These are phyloP conservation scores for Trichoderma sp. DNA, from an alignment of 2,329 filamentous ascomycete genomes.

Conservation along the genomic window DNA sequence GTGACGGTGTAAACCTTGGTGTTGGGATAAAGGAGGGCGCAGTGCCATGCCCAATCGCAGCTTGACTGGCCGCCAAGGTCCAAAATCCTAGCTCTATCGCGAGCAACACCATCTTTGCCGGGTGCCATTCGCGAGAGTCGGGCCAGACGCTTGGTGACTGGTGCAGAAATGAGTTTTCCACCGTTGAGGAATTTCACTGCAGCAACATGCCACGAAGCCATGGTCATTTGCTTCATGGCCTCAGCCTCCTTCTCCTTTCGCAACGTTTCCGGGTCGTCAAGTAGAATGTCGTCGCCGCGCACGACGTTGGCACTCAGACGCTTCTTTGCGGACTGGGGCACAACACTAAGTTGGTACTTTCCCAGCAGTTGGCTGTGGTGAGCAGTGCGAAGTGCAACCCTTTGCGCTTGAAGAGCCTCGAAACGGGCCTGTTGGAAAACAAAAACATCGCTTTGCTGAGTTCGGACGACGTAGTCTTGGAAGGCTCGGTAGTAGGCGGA, in stretches of 20 bases:
- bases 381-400: constrained; percentile 67
- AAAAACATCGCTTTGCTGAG: constrained; percentile 70
- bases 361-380: constrained; percentile 82
- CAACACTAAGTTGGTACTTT: constrained; percentile 74
- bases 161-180: constrained; percentile 61
- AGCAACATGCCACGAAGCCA: constrained; percentile 60
- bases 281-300: constrained; percentile 64
- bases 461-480: constrained; percentile 66
- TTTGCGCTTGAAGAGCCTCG: constrained; percentile 81
- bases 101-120: constrained; percentile 42
- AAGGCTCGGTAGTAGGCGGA: constrained; percentile 88
- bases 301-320: constrained; percentile 70
- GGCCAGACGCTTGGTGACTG: constrained; percentile 60
- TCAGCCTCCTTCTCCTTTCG: constrained; percentile 75
- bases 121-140: constrained; percentile 50
- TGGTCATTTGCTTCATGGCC: constrained; percentile 68
- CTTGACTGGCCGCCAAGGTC: constrained; percentile 82
- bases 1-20: constrained; percentile 86
- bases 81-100: constrained; percentile 65
- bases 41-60: constrained; percentile 95
- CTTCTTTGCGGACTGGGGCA: constrained; percentile 67
- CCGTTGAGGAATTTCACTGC: constrained; percentile 61
- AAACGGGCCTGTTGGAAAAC: constrained; percentile 81
- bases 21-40: constrained; percentile 79
- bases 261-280: constrained; percentile 61